Evolutionary conservation across 371 early-diverging fungal species (phyloP).

Genomic region (Chytridiales sp.): DNA sequence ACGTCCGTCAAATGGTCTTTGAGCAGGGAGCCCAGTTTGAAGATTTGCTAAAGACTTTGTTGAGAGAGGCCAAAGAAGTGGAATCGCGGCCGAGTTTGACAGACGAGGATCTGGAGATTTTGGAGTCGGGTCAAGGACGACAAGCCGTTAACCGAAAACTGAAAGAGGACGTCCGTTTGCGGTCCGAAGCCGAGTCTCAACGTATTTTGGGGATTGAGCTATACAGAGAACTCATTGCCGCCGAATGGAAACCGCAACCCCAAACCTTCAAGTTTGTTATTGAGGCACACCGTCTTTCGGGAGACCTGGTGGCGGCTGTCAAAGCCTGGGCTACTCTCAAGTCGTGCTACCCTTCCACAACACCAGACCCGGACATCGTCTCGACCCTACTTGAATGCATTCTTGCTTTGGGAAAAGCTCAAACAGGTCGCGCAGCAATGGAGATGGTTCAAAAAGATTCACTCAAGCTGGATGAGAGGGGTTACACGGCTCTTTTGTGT

Average conservation of each 20-base stretch:
- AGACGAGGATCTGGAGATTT: too few species aligned
- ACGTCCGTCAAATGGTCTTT: neutral
- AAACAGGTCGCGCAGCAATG: conserved; percentile 14
- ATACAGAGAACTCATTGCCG: conserved; percentile 26
- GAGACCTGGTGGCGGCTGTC: conserved; percentile 23
- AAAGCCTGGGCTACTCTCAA: conserved; percentile 27
- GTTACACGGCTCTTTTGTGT: neutral
- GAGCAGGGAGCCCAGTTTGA: conserved; percentile 20
- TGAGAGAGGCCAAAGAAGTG: conserved; percentile 1
- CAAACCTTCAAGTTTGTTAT: conserved; percentile 20
- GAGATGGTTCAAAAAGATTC: conserved; percentile 13
- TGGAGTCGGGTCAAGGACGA: too few species aligned
- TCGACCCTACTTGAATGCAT: conserved; percentile 14
- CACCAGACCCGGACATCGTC: conserved; percentile 6
- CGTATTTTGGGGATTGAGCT: conserved; percentile 23
- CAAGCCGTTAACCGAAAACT: too few species aligned
- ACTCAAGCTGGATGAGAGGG: conserved; percentile 15
- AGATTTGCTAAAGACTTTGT: conserved; percentile 6
- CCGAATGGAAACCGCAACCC: conserved; percentile 10
- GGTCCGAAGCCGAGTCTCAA: conserved; percentile 18
- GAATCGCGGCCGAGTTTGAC: neutral
- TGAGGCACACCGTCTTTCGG: conserved; percentile 3
- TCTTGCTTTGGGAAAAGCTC: conserved; percentile 15
- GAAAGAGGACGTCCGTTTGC: too few species aligned
- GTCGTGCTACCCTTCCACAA: neutral